Evolutionary conservation across 306 rosid genomes (phyloP), one percentile per base, ranked within the genome.

Genomic region (Fagus crenata): DNA sequence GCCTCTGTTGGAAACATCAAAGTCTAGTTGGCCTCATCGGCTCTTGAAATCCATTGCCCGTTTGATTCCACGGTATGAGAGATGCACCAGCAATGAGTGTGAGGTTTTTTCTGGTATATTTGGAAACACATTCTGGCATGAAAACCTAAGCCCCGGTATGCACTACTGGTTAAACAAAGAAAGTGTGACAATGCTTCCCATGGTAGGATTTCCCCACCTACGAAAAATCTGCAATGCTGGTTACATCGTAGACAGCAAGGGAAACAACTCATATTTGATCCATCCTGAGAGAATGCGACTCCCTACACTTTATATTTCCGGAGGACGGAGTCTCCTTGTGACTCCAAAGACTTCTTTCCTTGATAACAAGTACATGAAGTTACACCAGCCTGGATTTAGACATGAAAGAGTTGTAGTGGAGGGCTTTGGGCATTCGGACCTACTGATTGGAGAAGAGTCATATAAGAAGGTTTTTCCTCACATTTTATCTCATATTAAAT

Each of bases 381-480:
- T 83, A 76, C 83, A 78, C 77, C 86, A 78, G 18, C 83, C 83
- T 33, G 64, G 75, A 2, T 83, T 78, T 39, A 53, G 77, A 22
- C 80, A 61, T 55, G 77, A 78, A 74, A 74, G 80, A 53, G 80
- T 83, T 12, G 86, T 74, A 51, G 86, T 78, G 64, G 80, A 83
- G 37, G 80, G 86, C 28, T 83, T 78, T n/a, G 86, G 83, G 49
- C 86, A 83, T 78, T 83, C 83, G 0, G 86, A 78, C 72, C 39
- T 83, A 17, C 61, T 83, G 80, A 83, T 83, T n/a, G 86, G 86
- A 60, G 86, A 82, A 49, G 75, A 78, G 53, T 78, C 86, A 49
- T 4, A 33, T 42, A 74, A 83, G 67, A 41, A 78, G 49, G 83
- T 83, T 42, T 78, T 83, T 72, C 80, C 83, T 37, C 83, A 75